Conservation (phyloP, 1,284 basidiomycete genomes). For the Bjerkandera adusta region DNA sequence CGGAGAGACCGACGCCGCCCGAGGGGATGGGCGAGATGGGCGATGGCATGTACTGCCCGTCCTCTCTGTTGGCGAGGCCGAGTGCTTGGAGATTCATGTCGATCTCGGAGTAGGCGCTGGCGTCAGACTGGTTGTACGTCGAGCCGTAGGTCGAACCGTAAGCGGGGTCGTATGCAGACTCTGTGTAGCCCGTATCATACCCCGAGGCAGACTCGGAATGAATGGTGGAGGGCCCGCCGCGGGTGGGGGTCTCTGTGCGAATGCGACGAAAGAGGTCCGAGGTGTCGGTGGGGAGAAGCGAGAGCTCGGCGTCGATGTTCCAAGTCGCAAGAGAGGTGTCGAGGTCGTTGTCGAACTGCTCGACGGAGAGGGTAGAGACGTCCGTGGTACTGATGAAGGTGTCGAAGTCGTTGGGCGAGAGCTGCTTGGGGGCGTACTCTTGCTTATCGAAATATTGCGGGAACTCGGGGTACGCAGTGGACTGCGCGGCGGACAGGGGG, state of each 20-base stretch:
- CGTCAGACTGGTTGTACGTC: conserved; percentile 64
- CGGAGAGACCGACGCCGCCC: conserved; percentile 31
- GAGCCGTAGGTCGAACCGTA: conserved; percentile 49
- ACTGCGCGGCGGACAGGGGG: conserved; percentile 22
- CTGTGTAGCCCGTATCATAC: conserved; percentile 43
- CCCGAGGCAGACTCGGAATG: conserved; percentile 67
- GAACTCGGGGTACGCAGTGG: conserved; percentile 18
- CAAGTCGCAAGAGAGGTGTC: conserved; percentile 62
- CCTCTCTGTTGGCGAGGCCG: conserved; percentile 22
- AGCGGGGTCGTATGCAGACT: conserved; percentile 66
- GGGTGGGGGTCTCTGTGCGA: conserved; percentile 58
- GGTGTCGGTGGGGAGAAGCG: conserved; percentile 59
- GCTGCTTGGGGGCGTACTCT: conserved; percentile 28
- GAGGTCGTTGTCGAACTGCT: conserved; percentile 78
- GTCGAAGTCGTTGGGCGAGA: conserved; percentile 48
- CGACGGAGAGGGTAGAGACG: conserved; percentile 67
- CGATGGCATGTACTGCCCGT: conserved; percentile 47
- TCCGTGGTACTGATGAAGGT: conserved; percentile 59
- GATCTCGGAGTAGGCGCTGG: conserved; percentile 66
- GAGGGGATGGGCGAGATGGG: conserved; percentile 59
- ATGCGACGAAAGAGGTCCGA: conserved; percentile 62
- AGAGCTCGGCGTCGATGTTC: conserved; percentile 55
- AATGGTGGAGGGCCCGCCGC: conserved; percentile 73
- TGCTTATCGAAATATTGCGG: conserved; percentile 23
- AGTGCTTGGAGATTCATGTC: conserved; percentile 72